Base-by-base conservation (phyloP, 75 land plant species). In the Selaginella tamariscina region DNA sequence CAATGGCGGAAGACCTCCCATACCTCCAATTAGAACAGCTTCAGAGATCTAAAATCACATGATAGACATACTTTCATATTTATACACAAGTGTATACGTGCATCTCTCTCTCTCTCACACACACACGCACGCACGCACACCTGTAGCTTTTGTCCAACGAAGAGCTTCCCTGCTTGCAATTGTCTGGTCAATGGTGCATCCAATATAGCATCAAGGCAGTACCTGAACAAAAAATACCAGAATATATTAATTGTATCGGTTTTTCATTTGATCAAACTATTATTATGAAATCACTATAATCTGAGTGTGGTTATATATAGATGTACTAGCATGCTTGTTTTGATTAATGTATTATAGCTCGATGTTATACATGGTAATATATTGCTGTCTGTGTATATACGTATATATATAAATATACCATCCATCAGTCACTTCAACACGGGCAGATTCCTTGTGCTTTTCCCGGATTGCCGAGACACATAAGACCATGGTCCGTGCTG, bases 131-230 rank as follows among this genome's bases (percentile, higher is more conserved):
- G n/a, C n/a, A n/a, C 44, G 11, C 5, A 24, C 84, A 89, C 94
- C 83, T 86, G 79, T 60, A 89, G 80, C 66, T 89, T 89, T 73
- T 89, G 94, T 31, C 94, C 94, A 55, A 86, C 70, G 78, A 82
- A 86, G 2, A 89, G 22, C 49, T 82, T 84, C 56, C 87, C 82
- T 13, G 72, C 66, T 39, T 30, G 23, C 66, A 89, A 79, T 56
- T 84, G 78, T 56, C 71, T 77, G 29, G 81, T 64, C 33, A 89
- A 77, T n/a, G 66, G 30, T 56, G 31, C 71, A 75, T 89, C 94
- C 81, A 86, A 27, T 66, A 55, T 0, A 62, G 85, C 86, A 72
- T 81, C 60, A 20, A 89, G 11, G 0, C 81, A 79, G 64, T 89
- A 89, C 94, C 94, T 89, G 55, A 22, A 21, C 27, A 21, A 29